These are phyloP conservation scores for Kingdonia uniflora DNA, from an alignment of 164 flowering plant species.

Conservation along the genomic window DNA sequence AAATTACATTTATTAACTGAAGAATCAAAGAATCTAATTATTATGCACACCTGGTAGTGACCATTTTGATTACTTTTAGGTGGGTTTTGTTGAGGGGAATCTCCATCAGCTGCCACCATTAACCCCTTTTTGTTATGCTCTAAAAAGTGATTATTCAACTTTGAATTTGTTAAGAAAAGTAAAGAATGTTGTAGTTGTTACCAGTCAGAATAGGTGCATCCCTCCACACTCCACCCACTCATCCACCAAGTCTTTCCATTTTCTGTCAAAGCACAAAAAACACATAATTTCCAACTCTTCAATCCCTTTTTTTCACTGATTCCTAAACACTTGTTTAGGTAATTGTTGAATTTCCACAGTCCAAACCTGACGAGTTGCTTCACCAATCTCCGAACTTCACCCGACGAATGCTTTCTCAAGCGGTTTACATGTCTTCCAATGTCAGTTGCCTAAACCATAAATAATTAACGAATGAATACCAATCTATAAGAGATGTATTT, in stretches of 20 bases:
- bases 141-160: no score
- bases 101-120: constrained; percentile 14
- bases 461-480: no score
- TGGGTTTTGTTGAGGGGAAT: constrained; percentile 11
- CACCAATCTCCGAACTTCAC: constrained; percentile 52
- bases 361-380: constrained; percentile 81
- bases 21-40: neutral
- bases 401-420: constrained; percentile 8
- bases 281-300: neutral
- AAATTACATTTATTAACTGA: neutral
- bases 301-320: neutral
- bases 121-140: constrained; percentile 1
- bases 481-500: neutral
- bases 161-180: no score
- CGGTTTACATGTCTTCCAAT: constrained; percentile 15
- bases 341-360: neutral
- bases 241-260: constrained; percentile 93
- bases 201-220: neutral
- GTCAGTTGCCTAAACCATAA: constrained; percentile 55
- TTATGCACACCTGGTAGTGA: constrained; percentile 7
- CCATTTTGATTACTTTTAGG: constrained; percentile 9
- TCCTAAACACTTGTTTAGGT: neutral
- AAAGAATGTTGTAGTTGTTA: no score
- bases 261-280: constrained; percentile 32
- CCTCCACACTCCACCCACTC: constrained; percentile 51